A percentile compares a stretch with the other conserved stretches of the same genome.
Conservation (phyloP, 768 basidiomycete genomes). For the Boletus insuetus region DNA sequence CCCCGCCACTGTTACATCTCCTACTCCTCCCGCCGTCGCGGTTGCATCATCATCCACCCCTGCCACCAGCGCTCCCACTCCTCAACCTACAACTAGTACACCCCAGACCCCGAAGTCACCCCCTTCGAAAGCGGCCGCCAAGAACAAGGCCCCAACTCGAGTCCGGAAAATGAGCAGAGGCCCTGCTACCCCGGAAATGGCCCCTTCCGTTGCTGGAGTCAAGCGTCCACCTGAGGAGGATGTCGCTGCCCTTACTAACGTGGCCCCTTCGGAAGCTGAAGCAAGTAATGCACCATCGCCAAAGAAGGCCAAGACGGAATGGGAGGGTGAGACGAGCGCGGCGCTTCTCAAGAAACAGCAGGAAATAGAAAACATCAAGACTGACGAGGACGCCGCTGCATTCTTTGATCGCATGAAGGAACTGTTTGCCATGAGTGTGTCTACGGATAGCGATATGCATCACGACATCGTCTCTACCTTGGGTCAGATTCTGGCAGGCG, state of each 20-base stretch:
- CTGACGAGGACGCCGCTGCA: conserved; percentile 60
- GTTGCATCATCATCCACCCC: conserved; percentile 48
- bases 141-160: conserved; percentile 39
- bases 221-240: conserved; percentile 38
- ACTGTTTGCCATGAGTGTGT: conserved; percentile 51
- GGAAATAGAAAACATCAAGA: conserved; percentile 49
- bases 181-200: conserved; percentile 36
- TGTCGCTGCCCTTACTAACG: conserved; percentile 22
- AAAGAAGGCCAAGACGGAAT: conserved; percentile 70
- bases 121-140: conserved; percentile 50
- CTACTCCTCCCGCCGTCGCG: conserved; percentile 44
- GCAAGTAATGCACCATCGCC: conserved; percentile 58
- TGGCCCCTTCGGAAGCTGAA: conserved; percentile 33
- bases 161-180: conserved; percentile 30
- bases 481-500: conserved; percentile 62
- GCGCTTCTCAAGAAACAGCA: conserved; percentile 41
- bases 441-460: conserved; percentile 37
- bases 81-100: conserved; percentile 45
- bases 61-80: conserved; percentile 41
- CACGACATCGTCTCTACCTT: conserved; percentile 57
- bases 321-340: conserved; percentile 60
- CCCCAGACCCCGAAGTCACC: conserved; percentile 73
- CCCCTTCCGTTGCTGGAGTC: conserved; percentile 30
- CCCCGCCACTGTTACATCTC: conserved; percentile 17
- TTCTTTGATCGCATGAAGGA: conserved; percentile 67